phyloP scores from a whole-genome alignment of 2,329 filamentous ascomycete species.

The Fusarium sp. region DNA sequence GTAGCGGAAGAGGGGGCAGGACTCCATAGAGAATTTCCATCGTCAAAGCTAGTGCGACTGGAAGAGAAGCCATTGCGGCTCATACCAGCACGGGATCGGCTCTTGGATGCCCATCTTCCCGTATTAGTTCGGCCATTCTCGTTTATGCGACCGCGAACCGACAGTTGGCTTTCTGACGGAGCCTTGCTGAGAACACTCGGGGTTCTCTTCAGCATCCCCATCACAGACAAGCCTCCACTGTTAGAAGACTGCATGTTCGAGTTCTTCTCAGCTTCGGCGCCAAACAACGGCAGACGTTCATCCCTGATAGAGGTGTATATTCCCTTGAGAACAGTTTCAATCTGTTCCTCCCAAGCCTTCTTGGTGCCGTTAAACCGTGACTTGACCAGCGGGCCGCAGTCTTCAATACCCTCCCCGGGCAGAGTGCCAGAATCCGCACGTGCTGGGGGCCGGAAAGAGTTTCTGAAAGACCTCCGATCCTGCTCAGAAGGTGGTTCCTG shows the following conservation, averaged over 20 bases:
- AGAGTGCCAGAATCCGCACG: constrained; percentile 54
- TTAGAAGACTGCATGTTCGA: constrained; percentile 54
- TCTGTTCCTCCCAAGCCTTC: constrained; percentile 85
- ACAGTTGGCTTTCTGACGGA: constrained; percentile 80
- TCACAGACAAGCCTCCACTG: constrained; percentile 75
- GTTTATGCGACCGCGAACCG: constrained; percentile 73
- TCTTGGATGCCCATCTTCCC: constrained; percentile 84
- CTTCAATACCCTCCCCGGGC: constrained; percentile 51
- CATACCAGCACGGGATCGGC: constrained; percentile 78
- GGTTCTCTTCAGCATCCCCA: constrained; percentile 80
- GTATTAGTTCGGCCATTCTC: constrained; percentile 64
- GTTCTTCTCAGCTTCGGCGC: constrained; percentile 64
- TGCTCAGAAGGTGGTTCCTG: constrained; percentile 50
- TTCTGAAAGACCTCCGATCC: constrained; percentile 53
- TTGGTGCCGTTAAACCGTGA: constrained; percentile 77
- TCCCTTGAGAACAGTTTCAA: constrained; percentile 90
- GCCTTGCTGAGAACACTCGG: constrained; percentile 94
- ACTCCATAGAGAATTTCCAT: constrained; percentile 89
- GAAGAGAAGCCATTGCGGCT: constrained; percentile 84
- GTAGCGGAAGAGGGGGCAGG: constrained; percentile 86
- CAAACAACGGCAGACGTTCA: constrained; percentile 86
- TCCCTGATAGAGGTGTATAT: constrained; percentile 92
- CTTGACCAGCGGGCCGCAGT: constrained; percentile 80
- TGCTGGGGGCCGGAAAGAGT: constrained; percentile 62
- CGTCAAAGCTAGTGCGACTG: constrained; percentile 93